Conservation (phyloP, 75 land plant genomes). For the Selaginella moellendorffii region DNA sequence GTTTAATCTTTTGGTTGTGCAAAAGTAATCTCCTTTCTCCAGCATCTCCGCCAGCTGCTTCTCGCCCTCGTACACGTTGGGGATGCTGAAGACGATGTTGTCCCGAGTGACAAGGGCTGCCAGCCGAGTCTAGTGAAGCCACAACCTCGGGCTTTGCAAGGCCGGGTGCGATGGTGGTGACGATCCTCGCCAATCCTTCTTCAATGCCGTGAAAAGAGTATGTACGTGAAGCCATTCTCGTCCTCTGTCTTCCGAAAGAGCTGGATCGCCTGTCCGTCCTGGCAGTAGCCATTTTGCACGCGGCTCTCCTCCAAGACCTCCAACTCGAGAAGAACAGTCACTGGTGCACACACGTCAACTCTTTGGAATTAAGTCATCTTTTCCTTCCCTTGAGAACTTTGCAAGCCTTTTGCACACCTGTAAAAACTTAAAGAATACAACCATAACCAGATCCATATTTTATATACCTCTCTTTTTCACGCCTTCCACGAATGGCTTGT, state of each 20-base stretch:
- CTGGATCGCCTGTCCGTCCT: slow-evolving; percentile 1
- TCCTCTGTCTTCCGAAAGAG: neutral
- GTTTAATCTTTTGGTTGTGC: slow-evolving; percentile 1
- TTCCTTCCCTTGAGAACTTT: slow-evolving; percentile 1
- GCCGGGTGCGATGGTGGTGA: slow-evolving; percentile 2
- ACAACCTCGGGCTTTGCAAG: slow-evolving; percentile 1
- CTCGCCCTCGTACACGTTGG: neutral
- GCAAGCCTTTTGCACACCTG: slow-evolving; percentile 1
- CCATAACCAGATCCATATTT: slow-evolving; percentile 99
- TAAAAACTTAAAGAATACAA: slow-evolving; percentile 20
- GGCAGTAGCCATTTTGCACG: slow-evolving; percentile 1
- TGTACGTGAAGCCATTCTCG: slow-evolving; percentile 1
- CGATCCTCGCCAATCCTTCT: slow-evolving; percentile 1
- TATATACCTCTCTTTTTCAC: slow-evolving; percentile 95
- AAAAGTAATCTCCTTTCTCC: neutral
- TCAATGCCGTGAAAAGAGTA: neutral
- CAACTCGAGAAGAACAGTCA: neutral
- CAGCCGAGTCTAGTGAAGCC: slow-evolving; percentile 1
- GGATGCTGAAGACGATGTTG: neutral
- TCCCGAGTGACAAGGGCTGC: neutral
- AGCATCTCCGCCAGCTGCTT: neutral
- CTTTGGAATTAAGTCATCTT: neutral
- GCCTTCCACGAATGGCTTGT: slow-evolving; percentile 70
- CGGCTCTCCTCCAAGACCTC: neutral
- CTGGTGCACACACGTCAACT: neutral